Base-by-base conservation (phyloP, 1,284 basidiomycete genomes). In the Naganishia albida region DNA sequence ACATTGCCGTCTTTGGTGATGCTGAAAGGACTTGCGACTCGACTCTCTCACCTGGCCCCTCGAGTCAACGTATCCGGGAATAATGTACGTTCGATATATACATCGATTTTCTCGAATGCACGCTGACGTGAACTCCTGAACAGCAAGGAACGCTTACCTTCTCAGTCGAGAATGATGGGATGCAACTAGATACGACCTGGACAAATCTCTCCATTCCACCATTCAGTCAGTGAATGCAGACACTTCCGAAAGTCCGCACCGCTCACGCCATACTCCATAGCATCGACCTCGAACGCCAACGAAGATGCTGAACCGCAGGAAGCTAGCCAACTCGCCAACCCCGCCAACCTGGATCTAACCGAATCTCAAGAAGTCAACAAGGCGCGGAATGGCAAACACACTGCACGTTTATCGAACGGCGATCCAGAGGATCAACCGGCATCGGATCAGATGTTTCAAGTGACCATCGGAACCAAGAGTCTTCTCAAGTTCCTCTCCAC, bases 401-500 rank as follows among this genome's bases (percentile, higher is more conserved):
- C 34, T 34, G 10, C 34, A 34, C 34, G 34, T 10, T 10, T 10
- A 34, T 34, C 34, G 34, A 25, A 53, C 34, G 42, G 39, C 7
- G 42, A 66, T 16, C 25, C 57, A 2, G 43, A 55, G 7, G 63
- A 68, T 49, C 68, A 70, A 54, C 77, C 77, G 28, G 76, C 77
- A 39, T 82, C 82, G 3, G 80, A 84, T 16, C 78, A 86, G 62
- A 79, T 89, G 70, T 88, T 85, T 73, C 82, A 83, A 7, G 87
- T 90, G 1, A 82, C 86, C 7, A 83, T 93, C 2, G 87, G 88
- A 1, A 85, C 88, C 50, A 85, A 85, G 62, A 89, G 88, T 67
- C 86, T 93, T 72, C 81, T 88, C 69, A 91, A 90, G 75, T 93
- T 93, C 77, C 80, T 94, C 54, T 88, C 85, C 65, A 88, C 88